Evolutionary conservation across 805 yeast species (phyloP).

Genomic region (Henningerozyma blattae): DNA sequence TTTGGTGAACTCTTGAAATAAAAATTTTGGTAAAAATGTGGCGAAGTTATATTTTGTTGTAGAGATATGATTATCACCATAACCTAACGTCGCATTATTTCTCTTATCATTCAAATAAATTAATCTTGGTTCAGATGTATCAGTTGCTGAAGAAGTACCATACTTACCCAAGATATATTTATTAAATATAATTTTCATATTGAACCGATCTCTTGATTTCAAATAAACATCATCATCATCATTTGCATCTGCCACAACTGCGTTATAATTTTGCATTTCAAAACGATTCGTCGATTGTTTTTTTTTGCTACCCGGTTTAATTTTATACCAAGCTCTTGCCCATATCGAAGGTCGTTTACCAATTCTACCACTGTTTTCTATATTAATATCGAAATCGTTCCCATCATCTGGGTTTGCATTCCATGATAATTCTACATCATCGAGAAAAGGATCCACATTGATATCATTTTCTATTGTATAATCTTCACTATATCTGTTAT

Average conservation of each 20-base stretch:
- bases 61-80: slow-evolving; percentile 73
- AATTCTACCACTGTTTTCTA: too few species aligned
- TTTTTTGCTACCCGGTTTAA: too few species aligned
- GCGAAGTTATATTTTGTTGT: slow-evolving; percentile 92
- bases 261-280: slow-evolving; percentile 22
- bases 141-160: slow-evolving; percentile 1
- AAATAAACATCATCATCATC: slow-evolving; percentile 19
- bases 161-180: slow-evolving; percentile 24
- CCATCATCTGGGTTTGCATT: too few species aligned
- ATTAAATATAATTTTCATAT: slow-evolving; percentile 28
- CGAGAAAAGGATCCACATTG: slow-evolving; percentile 18
- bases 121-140: slow-evolving; percentile 41
- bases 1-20: slow-evolving; percentile 93
- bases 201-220: slow-evolving; percentile 25
- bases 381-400: too few species aligned
- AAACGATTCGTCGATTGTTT: too few species aligned
- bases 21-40: slow-evolving; percentile 86
- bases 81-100: slow-evolving; percentile 44
- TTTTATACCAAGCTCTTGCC: too few species aligned
- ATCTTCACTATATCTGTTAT: too few species aligned
- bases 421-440: too few species aligned
- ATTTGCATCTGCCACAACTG: slow-evolving; percentile 9
- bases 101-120: slow-evolving; percentile 54
- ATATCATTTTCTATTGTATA: slow-evolving; percentile 28
- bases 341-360: too few species aligned